Evolutionary conservation across 768 basidiomycete species (phyloP).

Genomic region (Mycena albidolilacea): DNA sequence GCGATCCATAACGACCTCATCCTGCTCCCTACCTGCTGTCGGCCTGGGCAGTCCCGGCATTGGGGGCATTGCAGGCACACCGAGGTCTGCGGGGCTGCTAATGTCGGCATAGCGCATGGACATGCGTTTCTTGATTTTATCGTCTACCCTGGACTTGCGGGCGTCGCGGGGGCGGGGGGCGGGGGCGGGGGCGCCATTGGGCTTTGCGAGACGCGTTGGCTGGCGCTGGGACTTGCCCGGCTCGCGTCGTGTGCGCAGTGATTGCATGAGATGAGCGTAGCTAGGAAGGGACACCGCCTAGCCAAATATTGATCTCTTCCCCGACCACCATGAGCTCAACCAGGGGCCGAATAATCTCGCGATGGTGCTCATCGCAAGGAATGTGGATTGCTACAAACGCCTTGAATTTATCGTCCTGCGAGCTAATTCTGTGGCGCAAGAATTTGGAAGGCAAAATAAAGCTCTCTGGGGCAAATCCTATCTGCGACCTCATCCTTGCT

Average conservation of each 20-base stretch:
- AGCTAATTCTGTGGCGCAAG: too few species aligned
- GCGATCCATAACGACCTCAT: slow-evolving; percentile 64
- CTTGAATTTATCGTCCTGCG: too few species aligned
- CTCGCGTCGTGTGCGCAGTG: slow-evolving; percentile 67
- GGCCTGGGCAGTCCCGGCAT: slow-evolving; percentile 62
- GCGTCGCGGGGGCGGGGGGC: slow-evolving; percentile 55
- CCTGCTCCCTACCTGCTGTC: slow-evolving; percentile 52
- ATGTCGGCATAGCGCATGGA: slow-evolving; percentile 94
- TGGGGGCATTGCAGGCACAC: slow-evolving; percentile 71
- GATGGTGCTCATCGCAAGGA: too few species aligned
- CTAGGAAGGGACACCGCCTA: too few species aligned
- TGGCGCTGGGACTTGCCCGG: slow-evolving; percentile 53
- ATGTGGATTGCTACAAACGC: too few species aligned
- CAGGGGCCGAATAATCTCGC: too few species aligned
- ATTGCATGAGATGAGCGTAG: slow-evolving; percentile 58
- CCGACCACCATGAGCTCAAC: too few species aligned
- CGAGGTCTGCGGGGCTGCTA: slow-evolving; percentile 74
- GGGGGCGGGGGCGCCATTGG: slow-evolving; percentile 38
- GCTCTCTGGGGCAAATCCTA: too few species aligned
- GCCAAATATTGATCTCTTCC: too few species aligned
- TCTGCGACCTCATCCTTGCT: too few species aligned
- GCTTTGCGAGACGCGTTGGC: slow-evolving; percentile 39
- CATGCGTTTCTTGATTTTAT: slow-evolving; percentile 97
- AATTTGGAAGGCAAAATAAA: too few species aligned
- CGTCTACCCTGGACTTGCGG: slow-evolving; percentile 75